phyloP scores from a whole-genome alignment of 352 stramenopile species.

The Paralagenidium karlingii region DNA sequence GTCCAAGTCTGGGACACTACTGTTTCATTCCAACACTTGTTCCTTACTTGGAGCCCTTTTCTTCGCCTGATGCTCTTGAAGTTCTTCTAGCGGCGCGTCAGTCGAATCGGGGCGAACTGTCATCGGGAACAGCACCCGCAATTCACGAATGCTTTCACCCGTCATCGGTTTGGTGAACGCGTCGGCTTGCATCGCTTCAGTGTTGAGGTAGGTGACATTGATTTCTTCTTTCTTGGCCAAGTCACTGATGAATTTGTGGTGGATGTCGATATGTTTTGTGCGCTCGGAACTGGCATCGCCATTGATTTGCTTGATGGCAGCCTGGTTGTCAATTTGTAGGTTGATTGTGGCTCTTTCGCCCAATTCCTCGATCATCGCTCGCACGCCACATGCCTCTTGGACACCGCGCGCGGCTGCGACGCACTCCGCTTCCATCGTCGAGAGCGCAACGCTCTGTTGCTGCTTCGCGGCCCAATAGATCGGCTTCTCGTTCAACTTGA shows the following conservation, averaged over 20 bases:
- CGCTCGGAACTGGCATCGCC: slow-evolving; percentile 2
- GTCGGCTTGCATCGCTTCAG: too few species aligned
- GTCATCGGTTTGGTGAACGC: too few species aligned
- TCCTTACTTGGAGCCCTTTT: too few species aligned
- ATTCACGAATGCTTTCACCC: too few species aligned
- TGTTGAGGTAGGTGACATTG: too few species aligned
- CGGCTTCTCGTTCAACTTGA: not conserved
- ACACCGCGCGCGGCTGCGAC: not conserved
- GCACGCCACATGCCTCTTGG: not conserved
- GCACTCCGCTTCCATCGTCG: not conserved
- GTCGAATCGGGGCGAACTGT: too few species aligned
- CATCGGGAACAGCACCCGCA: too few species aligned
- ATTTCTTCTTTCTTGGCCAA: not conserved
- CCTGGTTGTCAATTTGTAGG: slow-evolving; percentile 5
- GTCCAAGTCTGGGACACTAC: too few species aligned
- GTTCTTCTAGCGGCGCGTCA: too few species aligned
- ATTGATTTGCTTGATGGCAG: slow-evolving; percentile 4
- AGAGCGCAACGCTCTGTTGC: not conserved
- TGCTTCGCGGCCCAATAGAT: not conserved
- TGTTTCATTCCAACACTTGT: too few species aligned
- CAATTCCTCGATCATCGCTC: slow-evolving; percentile 2
- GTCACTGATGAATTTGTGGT: slow-evolving; percentile 1
- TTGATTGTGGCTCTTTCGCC: not conserved
- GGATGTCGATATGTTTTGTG: slow-evolving; percentile 6
- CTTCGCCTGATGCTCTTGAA: too few species aligned